These are phyloP conservation scores for Pythium guiyangense DNA, from an alignment of 352 stramenopile genomes.

Conservation along the genomic window DNA sequence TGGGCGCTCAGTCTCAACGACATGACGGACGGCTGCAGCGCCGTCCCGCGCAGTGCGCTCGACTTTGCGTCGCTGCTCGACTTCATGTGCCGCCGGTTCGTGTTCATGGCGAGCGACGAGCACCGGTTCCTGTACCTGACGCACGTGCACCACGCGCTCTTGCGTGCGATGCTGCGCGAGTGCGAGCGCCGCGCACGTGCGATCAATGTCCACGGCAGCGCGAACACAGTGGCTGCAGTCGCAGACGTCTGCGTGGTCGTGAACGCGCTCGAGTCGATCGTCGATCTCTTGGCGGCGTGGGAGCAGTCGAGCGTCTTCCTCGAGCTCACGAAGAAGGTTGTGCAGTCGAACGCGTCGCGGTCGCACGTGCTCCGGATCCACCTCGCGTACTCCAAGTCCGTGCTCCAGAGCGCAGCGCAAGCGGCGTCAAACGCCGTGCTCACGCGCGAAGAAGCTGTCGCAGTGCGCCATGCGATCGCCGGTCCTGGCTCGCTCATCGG, in stretches of 20 bases:
- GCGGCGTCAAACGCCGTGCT: slow-evolving; percentile 52
- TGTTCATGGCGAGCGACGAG: slow-evolving; percentile 53
- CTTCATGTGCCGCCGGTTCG: slow-evolving; percentile 64
- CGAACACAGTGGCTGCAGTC: background rate
- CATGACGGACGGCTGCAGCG: background rate
- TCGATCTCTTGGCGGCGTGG: slow-evolving; percentile 38
- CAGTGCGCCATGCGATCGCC: slow-evolving; percentile 60
- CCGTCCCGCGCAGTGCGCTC: slow-evolving; percentile 18
- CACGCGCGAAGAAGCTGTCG: slow-evolving; percentile 57
- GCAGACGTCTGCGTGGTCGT: slow-evolving; percentile 37
- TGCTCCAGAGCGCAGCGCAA: slow-evolving; percentile 39
- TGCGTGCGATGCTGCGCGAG: slow-evolving; percentile 21
- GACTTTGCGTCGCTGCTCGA: slow-evolving; percentile 52
- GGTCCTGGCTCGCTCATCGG: slow-evolving; percentile 70
- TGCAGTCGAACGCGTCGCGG: slow-evolving; percentile 46
- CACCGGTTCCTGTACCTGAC: slow-evolving; percentile 76
- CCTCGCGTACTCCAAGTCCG: slow-evolving; percentile 43
- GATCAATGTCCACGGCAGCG: background rate
- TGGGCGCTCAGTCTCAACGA: background rate
- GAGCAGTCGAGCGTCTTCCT: slow-evolving; percentile 69
- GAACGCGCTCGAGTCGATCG: slow-evolving; percentile 43
- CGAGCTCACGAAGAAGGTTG: slow-evolving; percentile 54
- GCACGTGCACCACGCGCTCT: slow-evolving; percentile 55
- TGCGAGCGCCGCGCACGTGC: slow-evolving; percentile 12
- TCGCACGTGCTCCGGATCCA: slow-evolving; percentile 59